Percentiles rank a stretch among this genome's conserved stretches.
These are phyloP conservation scores for sunflower (Helianthus annuus) DNA, from an alignment of 129 eudicot species.

Conservation along the genomic window DNA sequence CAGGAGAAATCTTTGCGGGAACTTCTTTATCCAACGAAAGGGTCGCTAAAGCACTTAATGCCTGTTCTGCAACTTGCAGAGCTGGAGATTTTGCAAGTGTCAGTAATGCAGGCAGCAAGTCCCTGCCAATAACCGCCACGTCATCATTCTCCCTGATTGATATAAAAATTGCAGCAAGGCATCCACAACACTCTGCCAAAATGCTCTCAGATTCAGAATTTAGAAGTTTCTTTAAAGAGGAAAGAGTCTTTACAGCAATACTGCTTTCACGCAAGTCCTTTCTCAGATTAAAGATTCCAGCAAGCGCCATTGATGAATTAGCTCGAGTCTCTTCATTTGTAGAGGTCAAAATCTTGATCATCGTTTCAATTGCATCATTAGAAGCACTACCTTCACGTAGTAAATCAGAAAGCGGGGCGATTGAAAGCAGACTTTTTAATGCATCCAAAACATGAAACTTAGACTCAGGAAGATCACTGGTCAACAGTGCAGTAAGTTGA, in stretches of 20 bases:
- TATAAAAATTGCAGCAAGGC: slow-evolving; percentile 87
- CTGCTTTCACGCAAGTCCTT: slow-evolving; percentile 96
- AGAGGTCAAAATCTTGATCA: slow-evolving; percentile 73
- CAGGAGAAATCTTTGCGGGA: slow-evolving; percentile 64
- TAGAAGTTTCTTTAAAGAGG: slow-evolving; percentile 68
- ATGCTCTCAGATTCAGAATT: slow-evolving; percentile 71
- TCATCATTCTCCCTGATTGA: slow-evolving; percentile 80
- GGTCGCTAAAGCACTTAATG: slow-evolving; percentile 83
- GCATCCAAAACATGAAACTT: slow-evolving; percentile 95
- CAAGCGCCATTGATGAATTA: slow-evolving; percentile 81
- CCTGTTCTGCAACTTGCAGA: slow-evolving; percentile 88
- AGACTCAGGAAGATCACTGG: slow-evolving; percentile 98
- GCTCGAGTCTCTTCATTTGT: slow-evolving; percentile 85
- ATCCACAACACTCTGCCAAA: slow-evolving; percentile 67
- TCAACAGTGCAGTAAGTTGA: slow-evolving; percentile 88
- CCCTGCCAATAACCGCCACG: slow-evolving; percentile 75
- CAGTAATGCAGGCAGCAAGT: slow-evolving; percentile 59
- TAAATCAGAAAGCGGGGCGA: slow-evolving; percentile 79
- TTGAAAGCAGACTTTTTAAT: slow-evolving; percentile 84
- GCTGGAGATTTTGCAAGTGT: slow-evolving; percentile 70
- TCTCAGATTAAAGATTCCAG: slow-evolving; percentile 77
- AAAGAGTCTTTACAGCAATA: slow-evolving; percentile 71
- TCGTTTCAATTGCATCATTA: slow-evolving; percentile 94
- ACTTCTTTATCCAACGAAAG: slow-evolving; percentile 76
- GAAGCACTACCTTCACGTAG: slow-evolving; percentile 97